A percentile compares a stretch with the other conserved stretches of the same genome.
phyloP scores from a whole-genome alignment of 805 yeast genomes.

The Metschnikowia hibisci region DNA sequence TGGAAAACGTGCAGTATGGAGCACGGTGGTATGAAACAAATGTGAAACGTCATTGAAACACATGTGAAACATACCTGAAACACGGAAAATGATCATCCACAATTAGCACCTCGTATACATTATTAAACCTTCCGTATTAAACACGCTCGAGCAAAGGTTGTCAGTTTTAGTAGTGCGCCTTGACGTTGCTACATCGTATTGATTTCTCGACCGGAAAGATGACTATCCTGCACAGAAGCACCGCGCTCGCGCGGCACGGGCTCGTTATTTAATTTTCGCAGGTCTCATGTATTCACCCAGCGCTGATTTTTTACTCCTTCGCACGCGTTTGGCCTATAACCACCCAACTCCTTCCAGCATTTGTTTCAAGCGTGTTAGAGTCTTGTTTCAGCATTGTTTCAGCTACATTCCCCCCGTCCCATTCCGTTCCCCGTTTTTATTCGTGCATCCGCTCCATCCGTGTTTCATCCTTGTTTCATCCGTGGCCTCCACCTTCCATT shows the following conservation, averaged over 20 bases:
- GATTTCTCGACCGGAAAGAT: conserved; percentile 4
- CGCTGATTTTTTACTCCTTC: conserved; percentile 6
- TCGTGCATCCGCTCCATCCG: background rate
- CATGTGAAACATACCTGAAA: background rate
- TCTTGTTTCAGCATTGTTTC: background rate
- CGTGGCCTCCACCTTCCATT: background rate
- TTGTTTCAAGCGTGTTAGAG: background rate
- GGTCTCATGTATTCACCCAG: background rate
- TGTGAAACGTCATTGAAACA: background rate
- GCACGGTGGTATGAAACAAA: background rate
- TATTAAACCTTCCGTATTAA: too few species aligned
- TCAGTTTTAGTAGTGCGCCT: background rate
- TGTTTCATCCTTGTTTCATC: conserved; percentile 1
- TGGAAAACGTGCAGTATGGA: too few species aligned
- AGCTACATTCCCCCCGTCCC: background rate
- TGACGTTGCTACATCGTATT: conserved; percentile 2
- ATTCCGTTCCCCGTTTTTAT: too few species aligned
- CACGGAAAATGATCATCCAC: background rate
- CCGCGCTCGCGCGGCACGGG: conserved; percentile 1
- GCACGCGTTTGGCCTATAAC: conserved; percentile 4
- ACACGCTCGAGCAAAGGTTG: background rate
- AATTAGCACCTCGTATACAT: too few species aligned
- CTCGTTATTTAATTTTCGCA: conserved; percentile 5
- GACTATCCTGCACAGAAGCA: background rate
- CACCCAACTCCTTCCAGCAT: background rate